These are phyloP conservation scores for Aulographum hederae DNA, from an alignment of 2,329 filamentous ascomycete species.

Conservation along the genomic window DNA sequence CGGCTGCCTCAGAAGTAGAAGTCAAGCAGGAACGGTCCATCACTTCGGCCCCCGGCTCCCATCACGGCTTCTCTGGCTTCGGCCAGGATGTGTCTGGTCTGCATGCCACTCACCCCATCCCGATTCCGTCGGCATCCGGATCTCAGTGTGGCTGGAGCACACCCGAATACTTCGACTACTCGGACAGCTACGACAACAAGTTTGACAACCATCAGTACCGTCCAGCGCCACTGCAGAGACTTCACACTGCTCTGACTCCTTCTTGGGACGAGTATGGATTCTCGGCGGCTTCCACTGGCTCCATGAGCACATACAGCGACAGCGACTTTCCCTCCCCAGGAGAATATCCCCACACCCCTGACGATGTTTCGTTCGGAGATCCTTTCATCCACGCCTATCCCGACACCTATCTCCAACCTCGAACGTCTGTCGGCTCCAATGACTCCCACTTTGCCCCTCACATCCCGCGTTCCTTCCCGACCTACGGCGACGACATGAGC, in stretches of 20 bases:
- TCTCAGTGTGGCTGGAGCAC: slow-evolving; percentile 15
- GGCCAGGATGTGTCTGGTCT: slow-evolving; percentile 4
- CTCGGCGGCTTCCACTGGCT: slow-evolving; percentile 24
- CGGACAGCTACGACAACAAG: slow-evolving; percentile 18
- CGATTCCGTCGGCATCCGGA: slow-evolving; percentile 18
- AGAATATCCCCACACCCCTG: slow-evolving; percentile 28
- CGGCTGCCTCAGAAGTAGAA: neutral
- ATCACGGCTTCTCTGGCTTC: neutral
- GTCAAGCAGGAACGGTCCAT: neutral
- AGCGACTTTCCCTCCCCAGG: slow-evolving; percentile 26
- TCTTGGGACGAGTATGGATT: slow-evolving; percentile 22
- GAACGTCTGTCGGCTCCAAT: slow-evolving; percentile 19
- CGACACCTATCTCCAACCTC: slow-evolving; percentile 15
- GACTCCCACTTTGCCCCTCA: slow-evolving; percentile 16
- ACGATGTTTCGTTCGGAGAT: slow-evolving; percentile 22
- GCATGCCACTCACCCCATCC: slow-evolving; percentile 19
- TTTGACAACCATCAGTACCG: too few relatives aligned
- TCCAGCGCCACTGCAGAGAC: slow-evolving; percentile 20
- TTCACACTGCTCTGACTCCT: slow-evolving; percentile 22
- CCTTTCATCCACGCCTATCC: slow-evolving; percentile 16
- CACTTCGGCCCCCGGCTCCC: neutral
- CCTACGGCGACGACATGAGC: slow-evolving; percentile 20
- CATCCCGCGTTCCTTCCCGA: slow-evolving; percentile 16
- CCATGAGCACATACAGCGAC: slow-evolving; percentile 27
- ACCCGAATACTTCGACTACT: slow-evolving; percentile 19